Conservation (phyloP, 169 alveolate genomes). For the Amoebophrya sp. region DNA sequence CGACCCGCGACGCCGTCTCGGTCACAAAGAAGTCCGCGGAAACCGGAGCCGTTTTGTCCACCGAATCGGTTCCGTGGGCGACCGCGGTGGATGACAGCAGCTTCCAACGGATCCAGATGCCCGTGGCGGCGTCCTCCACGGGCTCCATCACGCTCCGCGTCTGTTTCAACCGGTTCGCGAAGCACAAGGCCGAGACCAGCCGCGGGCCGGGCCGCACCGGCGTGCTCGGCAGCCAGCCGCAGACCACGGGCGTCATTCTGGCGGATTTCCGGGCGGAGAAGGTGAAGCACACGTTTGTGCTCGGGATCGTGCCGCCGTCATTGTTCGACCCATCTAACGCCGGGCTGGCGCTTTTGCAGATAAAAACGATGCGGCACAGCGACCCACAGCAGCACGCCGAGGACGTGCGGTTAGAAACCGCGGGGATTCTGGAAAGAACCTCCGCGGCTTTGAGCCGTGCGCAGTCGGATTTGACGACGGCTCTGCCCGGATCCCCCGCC, state of each 20-base stretch:
- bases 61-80: not conserved
- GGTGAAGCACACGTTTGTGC: not conserved
- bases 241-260: not conserved
- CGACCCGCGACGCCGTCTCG: too few species aligned
- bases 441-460: not conserved
- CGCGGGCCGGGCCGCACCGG: not conserved
- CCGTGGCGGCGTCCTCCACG: not conserved
- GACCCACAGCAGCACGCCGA: not conserved
- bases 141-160: not conserved
- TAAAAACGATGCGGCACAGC: not conserved
- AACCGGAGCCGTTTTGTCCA: too few species aligned
- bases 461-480: too few species aligned
- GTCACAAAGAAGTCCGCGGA: too few species aligned
- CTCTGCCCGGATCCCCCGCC: too few species aligned
- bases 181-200: not conserved
- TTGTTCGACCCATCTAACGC: not conserved
- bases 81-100: not conserved
- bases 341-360: not conserved
- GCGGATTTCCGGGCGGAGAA: not conserved
- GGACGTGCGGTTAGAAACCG: not conserved
- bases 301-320: not conserved
- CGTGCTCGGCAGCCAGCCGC: constrained; percentile 7
- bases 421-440: not conserved
- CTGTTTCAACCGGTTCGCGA: not conserved
- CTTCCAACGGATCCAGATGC: not conserved